Evolutionary conservation across 768 basidiomycete genomes (phyloP).

Genomic region (Tulasnella sp.): DNA sequence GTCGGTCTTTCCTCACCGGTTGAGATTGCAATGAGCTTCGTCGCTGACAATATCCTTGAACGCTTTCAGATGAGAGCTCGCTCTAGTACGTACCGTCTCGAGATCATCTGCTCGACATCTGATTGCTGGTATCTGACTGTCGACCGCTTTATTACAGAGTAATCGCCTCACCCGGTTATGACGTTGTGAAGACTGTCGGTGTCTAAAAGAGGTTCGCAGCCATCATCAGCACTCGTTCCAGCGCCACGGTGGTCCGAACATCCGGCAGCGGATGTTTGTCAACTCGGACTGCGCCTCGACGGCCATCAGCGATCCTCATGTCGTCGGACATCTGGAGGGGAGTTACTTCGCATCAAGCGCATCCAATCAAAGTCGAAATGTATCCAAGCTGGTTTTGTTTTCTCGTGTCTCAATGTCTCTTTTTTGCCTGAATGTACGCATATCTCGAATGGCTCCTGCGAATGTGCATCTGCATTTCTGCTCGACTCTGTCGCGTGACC

Average conservation of each 20-base stretch:
- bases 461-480: background rate
- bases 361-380: background rate
- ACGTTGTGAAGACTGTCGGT: conserved; percentile 1
- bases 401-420: too few species aligned
- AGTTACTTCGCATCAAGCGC: background rate
- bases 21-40: background rate
- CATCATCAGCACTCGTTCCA: background rate
- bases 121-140: background rate
- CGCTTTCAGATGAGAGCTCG: conserved; percentile 12
- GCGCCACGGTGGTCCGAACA: background rate
- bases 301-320: background rate
- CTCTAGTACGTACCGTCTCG: background rate
- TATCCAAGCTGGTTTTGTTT: background rate
- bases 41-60: background rate
- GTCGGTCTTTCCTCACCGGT: background rate
- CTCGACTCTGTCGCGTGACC: background rate
- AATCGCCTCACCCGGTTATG: conserved; percentile 2
- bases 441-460: background rate
- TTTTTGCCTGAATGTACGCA: background rate
- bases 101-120: background rate
- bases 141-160: background rate
- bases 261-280: background rate
- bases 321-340: background rate
- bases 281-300: background rate
- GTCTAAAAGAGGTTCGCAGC: background rate